Evolutionary conservation across 2,329 filamentous ascomycete genomes (phyloP).

Genomic region (Podosphaera aphanis): DNA sequence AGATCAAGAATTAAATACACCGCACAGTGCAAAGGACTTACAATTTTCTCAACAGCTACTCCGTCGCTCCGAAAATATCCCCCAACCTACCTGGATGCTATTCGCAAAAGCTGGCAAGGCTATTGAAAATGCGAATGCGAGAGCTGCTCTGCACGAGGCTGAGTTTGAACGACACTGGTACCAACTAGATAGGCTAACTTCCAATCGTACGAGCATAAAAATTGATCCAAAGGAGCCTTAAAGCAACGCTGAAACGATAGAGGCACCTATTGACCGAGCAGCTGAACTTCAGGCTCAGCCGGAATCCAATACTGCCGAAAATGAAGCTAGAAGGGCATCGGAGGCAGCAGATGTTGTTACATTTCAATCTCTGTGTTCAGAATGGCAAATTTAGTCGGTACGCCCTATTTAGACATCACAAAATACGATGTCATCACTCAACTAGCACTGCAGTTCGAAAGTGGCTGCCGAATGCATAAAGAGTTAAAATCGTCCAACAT

Average conservation of each 20-base stretch:
- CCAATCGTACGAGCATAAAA: neutral
- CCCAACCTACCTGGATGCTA: neutral
- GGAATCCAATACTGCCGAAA: neutral
- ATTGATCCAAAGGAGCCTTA: neutral
- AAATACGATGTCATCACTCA: no score
- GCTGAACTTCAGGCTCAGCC: neutral
- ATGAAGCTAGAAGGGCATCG: neutral
- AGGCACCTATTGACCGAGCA: neutral
- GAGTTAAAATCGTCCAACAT: no score
- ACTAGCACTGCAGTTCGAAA: no score
- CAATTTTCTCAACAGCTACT: neutral
- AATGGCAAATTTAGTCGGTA: neutral
- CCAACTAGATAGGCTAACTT: neutral
- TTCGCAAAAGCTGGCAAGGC: neutral
- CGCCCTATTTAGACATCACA: no score
- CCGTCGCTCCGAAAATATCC: neutral
- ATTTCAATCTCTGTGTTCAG: neutral
- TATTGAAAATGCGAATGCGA: neutral
- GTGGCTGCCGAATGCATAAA: no score
- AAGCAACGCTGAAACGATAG: neutral
- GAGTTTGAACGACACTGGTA: neutral
- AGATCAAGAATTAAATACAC: neutral
- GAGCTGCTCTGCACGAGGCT: neutral
- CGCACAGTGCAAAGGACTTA: neutral
- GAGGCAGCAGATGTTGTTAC: neutral